Evolutionary conservation across 495 filamentous ascomycete species (phyloP).

Genomic region (Neurospora sp.): DNA sequence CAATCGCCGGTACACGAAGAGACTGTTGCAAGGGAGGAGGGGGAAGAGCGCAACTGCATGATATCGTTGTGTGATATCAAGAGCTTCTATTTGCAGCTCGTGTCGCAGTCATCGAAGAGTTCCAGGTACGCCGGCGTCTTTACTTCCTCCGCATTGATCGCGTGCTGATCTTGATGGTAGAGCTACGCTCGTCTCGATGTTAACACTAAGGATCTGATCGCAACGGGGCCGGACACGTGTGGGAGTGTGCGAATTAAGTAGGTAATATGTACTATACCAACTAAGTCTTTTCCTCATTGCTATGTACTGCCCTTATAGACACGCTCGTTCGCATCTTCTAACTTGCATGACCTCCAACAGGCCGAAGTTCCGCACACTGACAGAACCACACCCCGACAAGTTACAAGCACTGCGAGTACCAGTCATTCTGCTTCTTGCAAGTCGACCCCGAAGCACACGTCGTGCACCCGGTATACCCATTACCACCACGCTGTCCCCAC

Average conservation of each 20-base stretch:
- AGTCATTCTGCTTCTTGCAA: slow-evolving; percentile 15
- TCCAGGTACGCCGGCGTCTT: neutral
- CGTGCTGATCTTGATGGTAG: neutral
- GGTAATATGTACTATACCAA: neutral
- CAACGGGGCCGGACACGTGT: neutral
- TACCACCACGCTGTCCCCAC: slow-evolving; percentile 30
- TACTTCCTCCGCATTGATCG: neutral
- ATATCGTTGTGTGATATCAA: neutral
- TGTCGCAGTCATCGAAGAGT: neutral
- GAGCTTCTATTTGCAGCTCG: neutral
- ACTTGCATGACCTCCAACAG: neutral
- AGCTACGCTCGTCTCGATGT: neutral
- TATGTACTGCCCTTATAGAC: neutral
- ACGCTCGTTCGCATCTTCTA: neutral
- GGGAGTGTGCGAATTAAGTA: neutral
- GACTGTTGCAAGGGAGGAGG: neutral
- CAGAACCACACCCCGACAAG: neutral
- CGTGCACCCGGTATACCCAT: slow-evolving; percentile 19
- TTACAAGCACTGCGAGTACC: slow-evolving; percentile 20
- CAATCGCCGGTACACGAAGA: neutral
- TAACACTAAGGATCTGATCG: neutral
- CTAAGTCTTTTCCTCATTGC: neutral
- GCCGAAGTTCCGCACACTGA: neutral
- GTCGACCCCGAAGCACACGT: slow-evolving; percentile 16
- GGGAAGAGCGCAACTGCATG: neutral